Evolutionary conservation across 208 protist species (phyloP), one percentile per base, ranked within the genome.

Genomic region (Wallacemonas sp.): DNA sequence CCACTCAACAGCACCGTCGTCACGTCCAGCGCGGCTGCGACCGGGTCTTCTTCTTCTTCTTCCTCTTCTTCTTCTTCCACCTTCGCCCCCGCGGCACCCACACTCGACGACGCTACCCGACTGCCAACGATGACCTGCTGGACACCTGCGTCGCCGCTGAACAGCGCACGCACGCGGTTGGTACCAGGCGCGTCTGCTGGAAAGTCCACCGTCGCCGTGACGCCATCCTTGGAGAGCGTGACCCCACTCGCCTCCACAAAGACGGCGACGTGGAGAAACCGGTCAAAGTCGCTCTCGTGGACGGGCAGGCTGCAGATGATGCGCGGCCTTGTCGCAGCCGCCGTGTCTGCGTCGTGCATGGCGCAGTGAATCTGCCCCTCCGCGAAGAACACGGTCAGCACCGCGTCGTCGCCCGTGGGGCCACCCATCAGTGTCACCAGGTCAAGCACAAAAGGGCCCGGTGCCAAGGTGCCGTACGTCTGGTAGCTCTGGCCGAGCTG

Each of bases 261-360:
- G n/a, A 82, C 70, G 0, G 79, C 64, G 16, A 91, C 42, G 61
- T 91, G 65, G 57, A 84, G 70, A 67, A 79, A 87, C 54, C 52
- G 65, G 62, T 87, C 77, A 77, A 74, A 86, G 49, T 91, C 79
- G 28, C 71, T 67, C 20, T 57, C 42, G 18, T 54, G 26, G 20
- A 83, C 22, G 10, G 57, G 38, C 7, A 63, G 12, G 3, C 62
- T 45, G 59, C 64, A 70, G 65, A 64, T 33, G 4, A 67, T 11
- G 2, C 45, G 12, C 16, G 44, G 16, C n/a, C n/a, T n/a, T n/a
- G n/a, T n/a, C n/a, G n/a, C 16, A 28, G n/a, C 20, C 36, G 36
- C 36, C 8, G 8, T 4, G 36, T 20, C 44, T 14, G 44, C 44
- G 44, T 7, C n/a, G 18, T 22, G 14, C 3, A 81, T 14, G 52